A percentile compares a stretch with the other conserved stretches of the same genome.
phyloP scores from a whole-genome alignment of 2,329 filamentous ascomycete genomes.

The Didymella glomerata region DNA sequence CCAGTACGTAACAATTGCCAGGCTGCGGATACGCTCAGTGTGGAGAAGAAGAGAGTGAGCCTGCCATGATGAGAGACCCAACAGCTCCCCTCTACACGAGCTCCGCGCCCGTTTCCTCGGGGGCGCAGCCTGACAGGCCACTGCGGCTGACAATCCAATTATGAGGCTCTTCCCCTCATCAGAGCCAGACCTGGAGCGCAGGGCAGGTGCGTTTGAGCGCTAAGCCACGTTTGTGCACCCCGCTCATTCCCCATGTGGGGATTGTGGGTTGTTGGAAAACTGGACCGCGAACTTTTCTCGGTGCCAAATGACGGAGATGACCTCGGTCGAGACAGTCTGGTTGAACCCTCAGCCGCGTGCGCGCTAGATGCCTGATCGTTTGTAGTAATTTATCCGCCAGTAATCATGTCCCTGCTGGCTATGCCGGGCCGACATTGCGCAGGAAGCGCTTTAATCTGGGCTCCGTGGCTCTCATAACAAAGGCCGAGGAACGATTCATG shows the following conservation, averaged over 20 bases:
- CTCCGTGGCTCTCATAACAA: not conserved
- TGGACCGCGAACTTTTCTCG: no score
- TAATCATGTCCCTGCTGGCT: not conserved
- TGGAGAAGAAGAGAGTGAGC: slow-evolving; percentile 7
- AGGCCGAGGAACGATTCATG: slow-evolving; percentile 1
- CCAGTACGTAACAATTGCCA: slow-evolving; percentile 21
- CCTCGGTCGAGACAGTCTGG: slow-evolving; percentile 16
- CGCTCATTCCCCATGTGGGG: slow-evolving; percentile 19
- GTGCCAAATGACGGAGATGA: slow-evolving; percentile 17
- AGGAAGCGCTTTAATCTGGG: not conserved
- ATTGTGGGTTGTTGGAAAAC: slow-evolving; percentile 2
- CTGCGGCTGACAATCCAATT: slow-evolving; percentile 25
- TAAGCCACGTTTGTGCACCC: slow-evolving; percentile 12
- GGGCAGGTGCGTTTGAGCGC: slow-evolving; percentile 1
- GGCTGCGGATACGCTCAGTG: slow-evolving; percentile 14
- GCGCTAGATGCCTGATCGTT: not conserved
- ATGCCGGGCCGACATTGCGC: slow-evolving; percentile 1
- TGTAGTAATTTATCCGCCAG: slow-evolving; percentile 22
- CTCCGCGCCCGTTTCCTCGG: slow-evolving; percentile 12
- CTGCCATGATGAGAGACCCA: slow-evolving; percentile 8
- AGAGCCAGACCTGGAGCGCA: slow-evolving; percentile 15
- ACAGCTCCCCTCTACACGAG: slow-evolving; percentile 14
- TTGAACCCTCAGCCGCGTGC: not conserved
- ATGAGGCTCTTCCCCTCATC: slow-evolving; percentile 22
- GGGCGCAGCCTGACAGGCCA: slow-evolving; percentile 25